Evolutionary conservation across 176 grass and related monocot genomes (phyloP).

Genomic region (Guadua angustifolia): DNA sequence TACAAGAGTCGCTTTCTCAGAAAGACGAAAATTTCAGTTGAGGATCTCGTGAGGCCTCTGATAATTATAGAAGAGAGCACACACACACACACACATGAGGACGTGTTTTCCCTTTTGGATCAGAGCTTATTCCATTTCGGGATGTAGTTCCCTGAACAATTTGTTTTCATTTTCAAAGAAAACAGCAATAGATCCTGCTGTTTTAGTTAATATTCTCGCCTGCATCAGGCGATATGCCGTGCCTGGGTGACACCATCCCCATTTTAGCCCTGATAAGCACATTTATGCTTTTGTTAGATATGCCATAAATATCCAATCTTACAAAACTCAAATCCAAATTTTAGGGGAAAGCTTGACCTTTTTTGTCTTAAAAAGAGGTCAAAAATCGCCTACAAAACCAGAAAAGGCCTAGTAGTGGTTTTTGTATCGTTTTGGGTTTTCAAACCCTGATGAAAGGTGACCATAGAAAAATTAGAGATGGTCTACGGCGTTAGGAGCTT

Average conservation of each 20-base stretch:
- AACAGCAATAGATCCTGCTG: slow-evolving; percentile 2
- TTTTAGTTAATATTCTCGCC: background rate
- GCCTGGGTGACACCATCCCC: background rate
- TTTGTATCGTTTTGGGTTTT: background rate
- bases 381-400: background rate
- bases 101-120: background rate
- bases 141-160: slow-evolving; percentile 37
- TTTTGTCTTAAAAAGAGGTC: background rate
- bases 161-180: slow-evolving; percentile 34
- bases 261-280: background rate
- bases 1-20: slow-evolving; percentile 34
- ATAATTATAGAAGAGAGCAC: slow-evolving; percentile 39
- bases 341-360: background rate
- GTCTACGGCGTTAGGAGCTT: too few relatives aligned
- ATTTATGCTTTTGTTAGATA: background rate
- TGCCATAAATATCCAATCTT: background rate
- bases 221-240: background rate
- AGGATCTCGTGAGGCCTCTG: slow-evolving; percentile 1
- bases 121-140: slow-evolving; percentile 15
- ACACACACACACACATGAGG: slow-evolving; percentile 8
- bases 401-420: background rate
- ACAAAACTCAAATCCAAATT: background rate
- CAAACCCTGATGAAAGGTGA: background rate
- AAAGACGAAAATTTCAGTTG: slow-evolving; percentile 32
- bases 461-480: background rate